Base-by-base conservation (phyloP, 495 filamentous ascomycete genomes). In the Apodospora peruviana region DNA sequence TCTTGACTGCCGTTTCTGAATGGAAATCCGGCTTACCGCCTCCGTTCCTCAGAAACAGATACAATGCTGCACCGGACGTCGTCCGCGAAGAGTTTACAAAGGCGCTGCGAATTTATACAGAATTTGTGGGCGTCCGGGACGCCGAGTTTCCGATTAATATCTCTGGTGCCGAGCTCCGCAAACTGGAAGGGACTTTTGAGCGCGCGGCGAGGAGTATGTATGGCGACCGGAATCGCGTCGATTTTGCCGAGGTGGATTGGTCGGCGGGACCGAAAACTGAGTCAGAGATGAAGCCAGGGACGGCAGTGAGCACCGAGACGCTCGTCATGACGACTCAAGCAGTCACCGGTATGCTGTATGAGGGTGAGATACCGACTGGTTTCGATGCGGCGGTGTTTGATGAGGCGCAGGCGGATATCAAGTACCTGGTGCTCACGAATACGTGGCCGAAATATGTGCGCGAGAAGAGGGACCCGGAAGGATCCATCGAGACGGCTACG, bases 351-450 rank as follows among this genome's bases (percentile, higher is more conserved):
- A 8, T 42, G 20, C 34, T 57, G 29, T 69, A 56, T 29, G 51
- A 52, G 5, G 59, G 68, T 22, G 54, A 62, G 2, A 71, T 84
- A 21, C 76, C 80, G 1, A 62, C 59, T 4, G 66, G 55, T 0
- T 85, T 86, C 41, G 68, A 73, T 25, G 61, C 65, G 2, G 53
- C 40, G 2, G 69, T 85, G 19, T 86, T 87, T 42, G 78, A 83
- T 43, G 68, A 60, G 1, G 81, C 83, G 0, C 74, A 84, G 60
- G 58, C 68, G 32, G 79, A 75, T 45, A 79, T 86, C 67, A 85
- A 83, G 66, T 82, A 84, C 52, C 69, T 86, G 17, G 82, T 87
- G 2, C 72, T 83, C 48, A 83, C 79, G 5, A 85, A 86, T 58
- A 86, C 83, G 9, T 87, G 83, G 83, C 79, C 79, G 20, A 83